Percentiles rank a stretch among this genome's conserved stretches.
phyloP scores from a whole-genome alignment of 495 filamentous ascomycete species.

The Podospora australis region DNA sequence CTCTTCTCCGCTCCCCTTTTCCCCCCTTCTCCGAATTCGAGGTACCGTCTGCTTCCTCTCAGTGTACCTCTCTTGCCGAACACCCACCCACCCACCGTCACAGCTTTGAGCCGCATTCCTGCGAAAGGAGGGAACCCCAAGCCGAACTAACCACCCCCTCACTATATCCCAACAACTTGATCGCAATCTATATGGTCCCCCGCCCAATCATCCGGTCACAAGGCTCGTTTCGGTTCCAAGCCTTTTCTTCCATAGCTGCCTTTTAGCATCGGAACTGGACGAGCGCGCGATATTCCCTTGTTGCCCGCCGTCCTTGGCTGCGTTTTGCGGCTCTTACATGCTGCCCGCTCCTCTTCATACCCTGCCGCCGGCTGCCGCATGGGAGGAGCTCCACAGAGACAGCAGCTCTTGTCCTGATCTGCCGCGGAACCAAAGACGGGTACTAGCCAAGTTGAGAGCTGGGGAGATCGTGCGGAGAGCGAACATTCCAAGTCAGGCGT shows the following conservation, averaged over 20 bases:
- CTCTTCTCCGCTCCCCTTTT: constrained; percentile 5
- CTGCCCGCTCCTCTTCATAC: constrained; percentile 13
- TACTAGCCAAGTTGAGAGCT: constrained; percentile 6
- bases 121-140: constrained; percentile 7
- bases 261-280: constrained; percentile 15
- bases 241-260: constrained; percentile 19
- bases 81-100: constrained; percentile 15
- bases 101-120: constrained; percentile 26
- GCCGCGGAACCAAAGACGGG: constrained; percentile 7
- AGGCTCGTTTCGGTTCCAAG: constrained; percentile 21
- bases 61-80: constrained; percentile 12
- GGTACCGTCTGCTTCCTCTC: too few relatives aligned
- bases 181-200: constrained; percentile 26
- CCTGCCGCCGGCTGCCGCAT: constrained; percentile 14
- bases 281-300: constrained; percentile 9
- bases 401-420: constrained; percentile 4
- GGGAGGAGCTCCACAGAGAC: constrained; percentile 15
- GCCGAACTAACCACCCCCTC: constrained; percentile 12
- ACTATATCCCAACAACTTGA: constrained; percentile 7
- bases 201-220: constrained; percentile 29
- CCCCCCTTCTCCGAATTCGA: constrained; percentile 12
- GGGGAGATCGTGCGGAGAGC: not conserved
- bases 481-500: not conserved
- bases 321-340: constrained; percentile 28
- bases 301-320: constrained; percentile 19